Evolutionary conservation across 1,139 yeast genomes (phyloP).

Genomic region (Geotrichum cucujoidarum): DNA sequence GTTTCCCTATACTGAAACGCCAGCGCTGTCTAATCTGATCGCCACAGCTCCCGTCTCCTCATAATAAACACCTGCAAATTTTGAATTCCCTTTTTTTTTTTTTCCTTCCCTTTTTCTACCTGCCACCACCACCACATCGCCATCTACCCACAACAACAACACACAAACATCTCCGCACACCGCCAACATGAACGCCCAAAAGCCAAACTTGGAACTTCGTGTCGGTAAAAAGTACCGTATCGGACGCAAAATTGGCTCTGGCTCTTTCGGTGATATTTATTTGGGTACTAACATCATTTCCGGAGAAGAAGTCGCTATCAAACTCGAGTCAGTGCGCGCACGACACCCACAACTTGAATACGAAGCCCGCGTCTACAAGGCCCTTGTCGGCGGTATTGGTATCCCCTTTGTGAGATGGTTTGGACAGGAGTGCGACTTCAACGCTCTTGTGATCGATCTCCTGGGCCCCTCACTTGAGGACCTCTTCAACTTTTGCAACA

Average conservation of each 20-base stretch:
- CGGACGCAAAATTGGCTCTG: conserved; percentile 95
- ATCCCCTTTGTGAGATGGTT: conserved; percentile 97
- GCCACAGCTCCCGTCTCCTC: conserved; percentile 9
- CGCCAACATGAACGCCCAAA: background rate
- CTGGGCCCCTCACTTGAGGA: conserved; percentile 95
- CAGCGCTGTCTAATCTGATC: conserved; percentile 16
- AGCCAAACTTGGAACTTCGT: conserved; percentile 54
- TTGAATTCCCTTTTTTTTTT: background rate
- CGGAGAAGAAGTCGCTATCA: conserved; percentile 97
- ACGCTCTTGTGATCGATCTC: conserved; percentile 94
- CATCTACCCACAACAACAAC: background rate
- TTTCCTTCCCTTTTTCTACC: background rate
- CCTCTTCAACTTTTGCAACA: conserved; percentile 88
- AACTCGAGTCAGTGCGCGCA: conserved; percentile 82
- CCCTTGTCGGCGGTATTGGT: conserved; percentile 94
- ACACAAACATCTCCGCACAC: background rate
- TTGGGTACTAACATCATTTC: conserved; percentile 83
- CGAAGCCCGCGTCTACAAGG: conserved; percentile 92
- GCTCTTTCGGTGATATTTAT: conserved; percentile 96
- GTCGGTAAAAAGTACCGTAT: conserved; percentile 93
- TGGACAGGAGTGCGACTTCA: conserved; percentile 94
- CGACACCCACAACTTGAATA: conserved; percentile 96
- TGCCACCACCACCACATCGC: background rate
- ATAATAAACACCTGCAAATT: background rate
- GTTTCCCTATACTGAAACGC: conserved; percentile 9